phyloP scores from a whole-genome alignment of 202 grass and related monocot genomes.

The Hordeum pubiflorum region DNA sequence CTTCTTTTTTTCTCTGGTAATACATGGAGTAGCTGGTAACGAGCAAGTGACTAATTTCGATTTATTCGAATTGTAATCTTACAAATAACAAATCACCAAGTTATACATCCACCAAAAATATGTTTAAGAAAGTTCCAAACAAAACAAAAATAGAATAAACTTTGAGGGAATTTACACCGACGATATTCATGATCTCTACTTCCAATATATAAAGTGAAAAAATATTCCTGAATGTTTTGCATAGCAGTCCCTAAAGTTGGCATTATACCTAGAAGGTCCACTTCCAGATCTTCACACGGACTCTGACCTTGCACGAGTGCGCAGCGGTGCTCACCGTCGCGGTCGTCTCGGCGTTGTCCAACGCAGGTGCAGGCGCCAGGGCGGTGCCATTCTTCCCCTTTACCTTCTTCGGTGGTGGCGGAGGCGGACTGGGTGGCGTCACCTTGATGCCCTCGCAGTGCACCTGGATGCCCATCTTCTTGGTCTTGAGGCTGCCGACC shows the following conservation, averaged over 20 bases:
- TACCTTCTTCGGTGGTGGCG: not conserved
- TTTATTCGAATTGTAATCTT: conserved; percentile 5
- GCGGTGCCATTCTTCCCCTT: conserved; percentile 46
- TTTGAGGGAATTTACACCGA: conserved; percentile 37
- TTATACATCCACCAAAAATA: conserved; percentile 15
- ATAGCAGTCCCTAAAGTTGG: not conserved
- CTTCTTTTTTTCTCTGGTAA: too few relatives aligned
- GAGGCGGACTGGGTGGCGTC: conserved; percentile 15
- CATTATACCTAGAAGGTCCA: conserved; percentile 55
- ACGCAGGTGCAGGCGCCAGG: not conserved
- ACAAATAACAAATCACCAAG: conserved; percentile 6
- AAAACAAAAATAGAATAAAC: not conserved
- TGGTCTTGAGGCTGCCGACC: conserved; percentile 54
- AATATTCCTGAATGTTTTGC: conserved; percentile 1
- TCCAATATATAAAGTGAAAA: conserved; percentile 20
- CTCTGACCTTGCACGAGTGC: conserved; percentile 63
- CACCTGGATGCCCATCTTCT: conserved; percentile 74
- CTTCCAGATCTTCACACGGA: conserved; percentile 93
- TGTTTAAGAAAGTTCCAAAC: not conserved
- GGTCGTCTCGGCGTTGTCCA: not conserved
- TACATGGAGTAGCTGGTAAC: too few relatives aligned
- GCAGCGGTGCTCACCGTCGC: conserved; percentile 31
- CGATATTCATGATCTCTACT: conserved; percentile 7
- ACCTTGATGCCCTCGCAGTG: conserved; percentile 69
- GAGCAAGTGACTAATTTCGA: not conserved